phyloP scores from a whole-genome alignment of 805 yeast species.

The Pichia eremophila region DNA sequence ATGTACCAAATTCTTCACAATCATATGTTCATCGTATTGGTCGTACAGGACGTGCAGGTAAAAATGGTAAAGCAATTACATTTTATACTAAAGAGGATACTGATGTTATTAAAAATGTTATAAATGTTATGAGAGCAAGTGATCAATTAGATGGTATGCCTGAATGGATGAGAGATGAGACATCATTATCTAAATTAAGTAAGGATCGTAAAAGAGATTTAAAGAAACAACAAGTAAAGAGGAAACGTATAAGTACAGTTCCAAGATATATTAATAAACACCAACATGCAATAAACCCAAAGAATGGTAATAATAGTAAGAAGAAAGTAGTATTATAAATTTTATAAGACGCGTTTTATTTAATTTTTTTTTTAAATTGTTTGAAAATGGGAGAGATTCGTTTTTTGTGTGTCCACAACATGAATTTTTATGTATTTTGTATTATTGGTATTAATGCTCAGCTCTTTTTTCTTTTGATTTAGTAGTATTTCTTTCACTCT shows the following conservation, averaged over 20 bases:
- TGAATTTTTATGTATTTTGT: too few relatives aligned
- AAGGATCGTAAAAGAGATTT: conserved; percentile 53
- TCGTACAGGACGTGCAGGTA: conserved; percentile 95
- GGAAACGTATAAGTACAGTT: conserved; percentile 78
- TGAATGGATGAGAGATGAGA: conserved; percentile 64
- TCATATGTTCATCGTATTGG: conserved; percentile 97
- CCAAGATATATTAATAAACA: conserved; percentile 28
- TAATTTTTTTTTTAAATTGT: too few relatives aligned
- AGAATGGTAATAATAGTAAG: conserved; percentile 30
- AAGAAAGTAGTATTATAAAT: too few relatives aligned
- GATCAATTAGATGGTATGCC: conserved; percentile 58
- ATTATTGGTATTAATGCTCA: background rate
- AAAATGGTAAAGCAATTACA: conserved; percentile 79
- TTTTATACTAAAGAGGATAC: conserved; percentile 88
- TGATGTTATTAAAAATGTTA: conserved; percentile 65
- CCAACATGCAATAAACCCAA: conserved; percentile 50
- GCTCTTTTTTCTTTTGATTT: background rate
- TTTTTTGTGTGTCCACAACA: too few relatives aligned
- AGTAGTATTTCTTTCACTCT: background rate
- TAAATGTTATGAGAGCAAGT: conserved; percentile 93
- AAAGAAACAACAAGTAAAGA: conserved; percentile 47
- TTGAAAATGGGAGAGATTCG: too few relatives aligned
- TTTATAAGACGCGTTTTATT: background rate
- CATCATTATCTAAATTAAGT: conserved; percentile 50
- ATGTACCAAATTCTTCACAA: conserved; percentile 89